Conservation (phyloP, 2,329 filamentous ascomycete species). For the Colletotrichum abscissum region DNA sequence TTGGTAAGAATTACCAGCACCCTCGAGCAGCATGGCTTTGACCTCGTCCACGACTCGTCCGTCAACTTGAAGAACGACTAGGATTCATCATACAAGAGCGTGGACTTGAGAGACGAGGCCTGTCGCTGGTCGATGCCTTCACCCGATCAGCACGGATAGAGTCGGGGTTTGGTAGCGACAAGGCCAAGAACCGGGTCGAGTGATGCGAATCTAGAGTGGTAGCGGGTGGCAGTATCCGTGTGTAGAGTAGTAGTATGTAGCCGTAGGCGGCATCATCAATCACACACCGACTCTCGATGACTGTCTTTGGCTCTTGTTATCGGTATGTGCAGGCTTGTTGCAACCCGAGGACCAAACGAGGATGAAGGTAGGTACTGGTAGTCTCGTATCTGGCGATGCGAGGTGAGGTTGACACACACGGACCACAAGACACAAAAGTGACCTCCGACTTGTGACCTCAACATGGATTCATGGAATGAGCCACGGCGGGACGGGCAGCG, state of each 20-base stretch:
- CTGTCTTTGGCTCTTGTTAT: not conserved
- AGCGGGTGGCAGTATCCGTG: not conserved
- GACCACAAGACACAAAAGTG: too few species aligned
- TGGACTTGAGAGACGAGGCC: not conserved
- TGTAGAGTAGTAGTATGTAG: not conserved
- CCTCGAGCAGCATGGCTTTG: constrained; percentile 15
- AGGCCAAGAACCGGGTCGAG: not conserved
- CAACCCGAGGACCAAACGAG: not conserved
- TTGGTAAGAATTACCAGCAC: not conserved
- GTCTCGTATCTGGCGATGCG: not conserved
- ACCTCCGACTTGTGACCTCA: not conserved
- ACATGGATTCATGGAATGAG: not conserved
- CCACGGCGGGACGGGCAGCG: not conserved
- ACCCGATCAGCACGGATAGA: not conserved
- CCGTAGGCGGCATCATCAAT: not conserved
- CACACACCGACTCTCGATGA: not conserved
- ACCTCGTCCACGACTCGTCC: not conserved
- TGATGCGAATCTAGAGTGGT: constrained; percentile 13
- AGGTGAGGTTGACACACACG: not conserved
- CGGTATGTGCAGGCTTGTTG: not conserved
- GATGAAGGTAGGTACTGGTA: not conserved
- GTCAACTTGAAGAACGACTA: not conserved
- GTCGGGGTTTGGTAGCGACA: constrained; percentile 11
- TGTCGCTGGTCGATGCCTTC: not conserved
- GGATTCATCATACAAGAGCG: not conserved